Percentiles rank a stretch among this genome's conserved stretches.
Conservation (phyloP, 169 alveolate genomes). For the Eimeria praecox region DNA sequence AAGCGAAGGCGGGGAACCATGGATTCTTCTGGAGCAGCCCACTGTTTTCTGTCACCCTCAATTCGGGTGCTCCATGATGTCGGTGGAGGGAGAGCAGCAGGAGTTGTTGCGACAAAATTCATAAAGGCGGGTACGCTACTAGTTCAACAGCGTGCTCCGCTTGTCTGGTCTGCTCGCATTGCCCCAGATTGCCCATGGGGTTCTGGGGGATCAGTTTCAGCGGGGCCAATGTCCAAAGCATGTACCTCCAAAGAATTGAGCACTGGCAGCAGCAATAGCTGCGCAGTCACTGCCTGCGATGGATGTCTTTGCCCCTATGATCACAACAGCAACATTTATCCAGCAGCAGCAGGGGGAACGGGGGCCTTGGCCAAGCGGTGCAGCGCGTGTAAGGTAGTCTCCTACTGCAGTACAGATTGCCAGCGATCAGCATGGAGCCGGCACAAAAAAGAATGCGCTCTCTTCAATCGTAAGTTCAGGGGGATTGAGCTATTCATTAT, state of each 20-base stretch:
- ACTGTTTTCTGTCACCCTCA: constrained; percentile 3
- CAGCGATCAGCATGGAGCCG: constrained; percentile 46
- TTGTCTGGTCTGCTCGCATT: constrained; percentile 55
- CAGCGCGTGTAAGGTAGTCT: constrained; percentile 63
- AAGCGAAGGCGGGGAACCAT: neutral
- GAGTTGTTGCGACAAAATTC: constrained; percentile 47
- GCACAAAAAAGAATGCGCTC: constrained; percentile 24
- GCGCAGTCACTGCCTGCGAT: constrained; percentile 40
- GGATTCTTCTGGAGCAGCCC: neutral
- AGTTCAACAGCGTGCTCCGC: neutral
- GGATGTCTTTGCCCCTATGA: constrained; percentile 54
- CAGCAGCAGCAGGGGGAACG: neutral
- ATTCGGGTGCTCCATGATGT: constrained; percentile 34
- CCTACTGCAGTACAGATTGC: constrained; percentile 64
- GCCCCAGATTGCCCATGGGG: constrained; percentile 60
- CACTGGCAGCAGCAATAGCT: neutral
- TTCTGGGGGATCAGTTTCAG: neutral
- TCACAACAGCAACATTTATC: constrained; percentile 14
- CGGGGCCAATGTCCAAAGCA: neutral
- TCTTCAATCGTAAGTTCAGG: constrained; percentile 45
- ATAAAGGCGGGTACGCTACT: constrained; percentile 59
- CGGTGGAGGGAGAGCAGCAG: constrained; percentile 33
- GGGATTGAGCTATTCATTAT: neutral
- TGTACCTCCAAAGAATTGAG: neutral
- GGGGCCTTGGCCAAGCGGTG: constrained; percentile 51